These are phyloP conservation scores for Ophiostoma populinum DNA, from an alignment of 2,329 filamentous ascomycete species.

Conservation along the genomic window DNA sequence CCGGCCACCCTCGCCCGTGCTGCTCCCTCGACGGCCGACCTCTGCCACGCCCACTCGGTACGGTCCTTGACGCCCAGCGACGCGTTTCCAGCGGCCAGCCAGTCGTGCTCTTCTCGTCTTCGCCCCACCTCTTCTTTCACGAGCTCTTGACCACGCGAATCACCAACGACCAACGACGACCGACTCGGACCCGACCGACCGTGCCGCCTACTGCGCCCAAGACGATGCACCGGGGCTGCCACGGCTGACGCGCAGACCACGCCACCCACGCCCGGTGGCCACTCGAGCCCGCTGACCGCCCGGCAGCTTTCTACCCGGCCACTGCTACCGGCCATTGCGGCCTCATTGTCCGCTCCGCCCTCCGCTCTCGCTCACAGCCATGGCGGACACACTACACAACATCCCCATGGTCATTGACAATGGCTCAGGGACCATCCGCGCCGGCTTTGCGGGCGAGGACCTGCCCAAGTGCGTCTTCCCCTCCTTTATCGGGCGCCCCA, in stretches of 20 bases:
- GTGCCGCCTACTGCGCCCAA: neutral
- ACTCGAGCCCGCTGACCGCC: too few species aligned
- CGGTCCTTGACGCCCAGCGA: neutral
- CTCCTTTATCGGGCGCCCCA: slow-evolving; percentile 89
- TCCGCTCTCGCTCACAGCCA: slow-evolving; percentile 14
- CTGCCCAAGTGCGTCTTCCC: slow-evolving; percentile 94
- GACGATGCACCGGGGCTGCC: slow-evolving; percentile 8
- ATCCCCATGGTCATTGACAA: slow-evolving; percentile 98
- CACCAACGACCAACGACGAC: too few species aligned
- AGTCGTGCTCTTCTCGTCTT: neutral
- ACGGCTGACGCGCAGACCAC: slow-evolving; percentile 5
- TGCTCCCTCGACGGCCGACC: too few species aligned
- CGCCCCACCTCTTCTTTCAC: too few species aligned
- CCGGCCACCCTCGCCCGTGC: too few species aligned
- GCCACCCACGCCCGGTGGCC: neutral
- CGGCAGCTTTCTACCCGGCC: too few species aligned
- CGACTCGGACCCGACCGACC: neutral
- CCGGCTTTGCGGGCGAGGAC: slow-evolving; percentile 92
- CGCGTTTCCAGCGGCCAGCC: too few species aligned
- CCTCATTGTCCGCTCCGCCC: neutral
- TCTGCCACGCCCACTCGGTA: too few species aligned
- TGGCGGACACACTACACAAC: slow-evolving; percentile 66
- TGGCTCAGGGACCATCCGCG: slow-evolving; percentile 91
- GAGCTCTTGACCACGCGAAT: too few species aligned
- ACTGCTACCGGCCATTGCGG: too few species aligned